These are phyloP conservation scores for Aspergillus felis DNA, from an alignment of 2,329 filamentous ascomycete genomes.

Conservation along the genomic window DNA sequence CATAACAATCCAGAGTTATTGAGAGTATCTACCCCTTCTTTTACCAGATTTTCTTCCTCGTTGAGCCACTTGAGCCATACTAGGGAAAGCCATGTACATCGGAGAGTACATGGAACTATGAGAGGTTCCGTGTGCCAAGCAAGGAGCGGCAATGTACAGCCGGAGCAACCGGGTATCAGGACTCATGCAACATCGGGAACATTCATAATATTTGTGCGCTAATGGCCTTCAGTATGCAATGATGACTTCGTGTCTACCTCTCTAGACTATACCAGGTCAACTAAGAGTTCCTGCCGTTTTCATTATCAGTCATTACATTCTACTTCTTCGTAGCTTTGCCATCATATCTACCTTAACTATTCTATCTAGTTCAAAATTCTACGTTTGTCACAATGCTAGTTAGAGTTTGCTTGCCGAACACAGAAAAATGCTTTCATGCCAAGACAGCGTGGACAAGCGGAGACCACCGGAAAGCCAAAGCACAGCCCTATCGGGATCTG, in stretches of 20 bases:
- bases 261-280: background rate
- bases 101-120: background rate
- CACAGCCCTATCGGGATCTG: background rate
- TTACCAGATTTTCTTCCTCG: background rate
- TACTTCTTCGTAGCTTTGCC: background rate
- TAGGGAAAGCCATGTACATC: background rate
- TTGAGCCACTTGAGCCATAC: background rate
- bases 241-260: background rate
- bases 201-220: background rate
- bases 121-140: background rate
- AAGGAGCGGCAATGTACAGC: background rate
- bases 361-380: background rate
- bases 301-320: too few relatives aligned
- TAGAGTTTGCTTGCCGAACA: background rate
- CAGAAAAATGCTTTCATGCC: background rate
- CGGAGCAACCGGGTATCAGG: background rate
- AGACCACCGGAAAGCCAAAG: background rate
- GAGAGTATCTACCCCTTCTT: background rate
- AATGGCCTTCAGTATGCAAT: background rate
- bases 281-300: background rate
- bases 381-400: background rate
- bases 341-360: background rate
- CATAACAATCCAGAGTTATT: background rate
- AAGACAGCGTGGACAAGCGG: background rate
- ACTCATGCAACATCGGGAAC: background rate